phyloP scores from a whole-genome alignment of 2,329 filamentous ascomycete species.

The Penicillium aurantiogriseum region DNA sequence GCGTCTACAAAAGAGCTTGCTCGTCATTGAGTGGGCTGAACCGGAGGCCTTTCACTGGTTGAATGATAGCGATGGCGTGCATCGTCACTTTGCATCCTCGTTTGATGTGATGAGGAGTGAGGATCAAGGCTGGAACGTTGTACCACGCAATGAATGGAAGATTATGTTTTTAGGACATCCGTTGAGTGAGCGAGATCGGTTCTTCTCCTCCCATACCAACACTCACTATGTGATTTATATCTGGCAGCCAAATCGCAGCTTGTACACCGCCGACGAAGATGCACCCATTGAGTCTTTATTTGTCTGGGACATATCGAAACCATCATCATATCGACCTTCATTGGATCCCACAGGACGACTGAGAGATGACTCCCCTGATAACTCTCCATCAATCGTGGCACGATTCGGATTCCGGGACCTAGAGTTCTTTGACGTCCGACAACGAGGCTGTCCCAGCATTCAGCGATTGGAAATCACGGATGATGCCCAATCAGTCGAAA shows the following conservation, averaged over 20 bases:
- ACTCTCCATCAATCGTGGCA: constrained; percentile 48
- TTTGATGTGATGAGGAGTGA: constrained; percentile 48
- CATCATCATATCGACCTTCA: constrained; percentile 52
- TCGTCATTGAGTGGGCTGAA: constrained; percentile 66
- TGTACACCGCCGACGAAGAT: constrained; percentile 54
- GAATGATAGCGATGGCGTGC: constrained; percentile 52
- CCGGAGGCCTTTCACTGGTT: constrained; percentile 51
- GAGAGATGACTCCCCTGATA: constrained; percentile 33
- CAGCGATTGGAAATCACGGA: constrained; percentile 53
- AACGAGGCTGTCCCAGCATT: constrained; percentile 53
- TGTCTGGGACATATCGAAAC: constrained; percentile 58
- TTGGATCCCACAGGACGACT: constrained; percentile 47
- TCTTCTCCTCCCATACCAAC: constrained; percentile 60
- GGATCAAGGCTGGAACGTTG: constrained; percentile 43
- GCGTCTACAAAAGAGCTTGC: constrained; percentile 53
- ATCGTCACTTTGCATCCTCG: constrained; percentile 60
- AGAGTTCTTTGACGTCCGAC: constrained; percentile 53
- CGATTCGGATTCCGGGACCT: constrained; percentile 54
- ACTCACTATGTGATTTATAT: constrained; percentile 63
- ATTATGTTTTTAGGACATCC: constrained; percentile 59
- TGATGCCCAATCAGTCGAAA: constrained; percentile 49
- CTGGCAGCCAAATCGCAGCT: constrained; percentile 59
- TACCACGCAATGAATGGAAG: constrained; percentile 60
- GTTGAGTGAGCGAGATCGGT: constrained; percentile 57
- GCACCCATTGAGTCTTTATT: constrained; percentile 58